Conservation (phyloP, 2,329 filamentous ascomycete genomes). For the Phaeophleospora eucalypticola region DNA sequence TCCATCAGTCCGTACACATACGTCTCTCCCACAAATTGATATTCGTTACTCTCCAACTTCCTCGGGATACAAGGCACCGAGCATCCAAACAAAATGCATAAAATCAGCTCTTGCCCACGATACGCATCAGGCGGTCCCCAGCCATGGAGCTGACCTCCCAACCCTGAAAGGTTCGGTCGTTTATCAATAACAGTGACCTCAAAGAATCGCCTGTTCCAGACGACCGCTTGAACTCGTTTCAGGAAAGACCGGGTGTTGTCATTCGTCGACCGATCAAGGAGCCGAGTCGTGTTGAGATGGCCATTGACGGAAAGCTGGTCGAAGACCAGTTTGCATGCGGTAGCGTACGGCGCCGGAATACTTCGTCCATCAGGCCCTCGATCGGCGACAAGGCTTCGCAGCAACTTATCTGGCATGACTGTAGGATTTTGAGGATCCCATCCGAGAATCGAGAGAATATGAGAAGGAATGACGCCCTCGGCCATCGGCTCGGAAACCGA, state of each 20-base stretch:
- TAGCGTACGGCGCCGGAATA: conserved; percentile 12
- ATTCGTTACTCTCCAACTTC: not conserved
- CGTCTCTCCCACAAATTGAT: conserved; percentile 14
- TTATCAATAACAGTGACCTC: too few relatives aligned
- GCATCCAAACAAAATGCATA: conserved; percentile 24
- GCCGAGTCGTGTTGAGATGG: conserved; percentile 2
- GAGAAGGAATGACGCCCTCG: conserved; percentile 9
- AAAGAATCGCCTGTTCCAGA: conserved; percentile 8
- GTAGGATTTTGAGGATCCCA: not conserved
- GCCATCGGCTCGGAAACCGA: conserved; percentile 6
- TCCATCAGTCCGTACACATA: conserved; percentile 26
- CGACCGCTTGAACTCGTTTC: conserved; percentile 7
- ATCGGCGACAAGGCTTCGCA: conserved; percentile 19
- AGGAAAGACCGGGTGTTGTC: conserved; percentile 1
- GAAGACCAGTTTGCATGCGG: conserved; percentile 7
- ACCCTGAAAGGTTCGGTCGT: not conserved
- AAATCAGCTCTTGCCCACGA: conserved; percentile 7
- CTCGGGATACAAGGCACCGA: conserved; percentile 18
- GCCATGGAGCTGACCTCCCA: conserved; percentile 4
- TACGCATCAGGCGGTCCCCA: not conserved
- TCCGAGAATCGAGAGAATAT: not conserved
- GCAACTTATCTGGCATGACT: too few relatives aligned
- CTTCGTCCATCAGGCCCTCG: conserved; percentile 11
- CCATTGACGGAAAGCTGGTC: not conserved
- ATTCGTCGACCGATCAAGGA: not conserved